Evolutionary conservation across 1,139 yeast species (phyloP), one percentile per base, ranked within the genome.

Genomic region (Pneumocystis carinii): DNA sequence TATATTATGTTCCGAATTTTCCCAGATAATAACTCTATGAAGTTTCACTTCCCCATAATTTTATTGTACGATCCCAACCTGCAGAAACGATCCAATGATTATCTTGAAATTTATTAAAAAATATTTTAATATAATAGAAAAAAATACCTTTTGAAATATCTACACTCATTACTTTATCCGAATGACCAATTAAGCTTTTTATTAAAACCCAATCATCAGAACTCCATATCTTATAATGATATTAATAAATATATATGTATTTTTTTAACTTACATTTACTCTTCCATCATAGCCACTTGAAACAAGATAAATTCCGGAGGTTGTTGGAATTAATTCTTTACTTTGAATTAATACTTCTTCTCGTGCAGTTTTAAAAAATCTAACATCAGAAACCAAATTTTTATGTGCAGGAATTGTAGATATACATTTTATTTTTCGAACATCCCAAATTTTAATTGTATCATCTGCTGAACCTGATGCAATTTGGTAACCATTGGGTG

Each of bases 401-500:
- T 80, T 81, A 73, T 92, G 97, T 0, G 94, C 94, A 1, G 90
- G 85, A 2, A 92, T 81, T 0, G 86, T 77, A 59, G 76, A 77
- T 24, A 77, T 66, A 56, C 79, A 81, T 61, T 71, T 72, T 14
- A 74, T 71, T 68, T 73, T 77, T 61, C 98, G 78, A 60, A 92
- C 64, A 74, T 92, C 98, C 97, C 97, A 92, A 1, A 90, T 78
- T 70, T 86, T 86, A 12, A 89, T 79, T 1, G 84, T 75, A 58
- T 90, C 84, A 73, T 90, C 97, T 0, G 88, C 95, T 66, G 95
- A 83, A 2, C 89, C 97, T 0, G 94, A 83, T 1, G 90, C 90
- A 4, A 90, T 70, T 63, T 86, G 85, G 68, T 79, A 79, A 0
- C 96, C 96, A 72, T 87, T 86, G 1, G 82, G 79, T 0, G 92